A percentile compares a stretch with the other conserved stretches of the same genome.
Evolutionary conservation across 202 grass and related monocot genomes (phyloP).

Genomic region (Zizania palustris): DNA sequence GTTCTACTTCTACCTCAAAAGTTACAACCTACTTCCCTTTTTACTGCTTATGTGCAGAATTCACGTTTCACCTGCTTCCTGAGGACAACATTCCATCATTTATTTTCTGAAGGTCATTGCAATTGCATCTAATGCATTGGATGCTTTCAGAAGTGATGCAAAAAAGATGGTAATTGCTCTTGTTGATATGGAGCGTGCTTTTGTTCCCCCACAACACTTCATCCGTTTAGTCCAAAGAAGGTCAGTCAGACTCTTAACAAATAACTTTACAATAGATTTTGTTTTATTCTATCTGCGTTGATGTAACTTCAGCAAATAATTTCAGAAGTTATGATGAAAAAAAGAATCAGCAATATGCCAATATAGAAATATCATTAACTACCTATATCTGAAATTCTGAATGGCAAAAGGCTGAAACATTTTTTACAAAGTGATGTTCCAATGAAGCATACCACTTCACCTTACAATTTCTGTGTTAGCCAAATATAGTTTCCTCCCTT

Average conservation of each 20-base stretch:
- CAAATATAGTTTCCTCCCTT: background rate
- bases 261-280: constrained; percentile 8
- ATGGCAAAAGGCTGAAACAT: background rate
- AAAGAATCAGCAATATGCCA: background rate
- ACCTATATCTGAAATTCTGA: background rate
- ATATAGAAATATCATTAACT: constrained; percentile 12
- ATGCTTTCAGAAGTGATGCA: constrained; percentile 84
- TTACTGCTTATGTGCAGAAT: constrained; percentile 19
- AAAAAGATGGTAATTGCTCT: constrained; percentile 98
- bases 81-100: constrained; percentile 18
- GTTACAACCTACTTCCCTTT: constrained; percentile 25
- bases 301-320: constrained; percentile 28
- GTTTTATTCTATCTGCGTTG: constrained; percentile 28
- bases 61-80: constrained; percentile 42
- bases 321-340: constrained; percentile 8
- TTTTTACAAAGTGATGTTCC: constrained; percentile 10
- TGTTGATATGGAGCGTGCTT: constrained; percentile 99
- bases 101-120: constrained; percentile 70
- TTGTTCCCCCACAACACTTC: constrained; percentile 98
- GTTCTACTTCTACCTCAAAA: constrained; percentile 32
- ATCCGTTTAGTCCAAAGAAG: constrained; percentile 96
- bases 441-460: constrained; percentile 9
- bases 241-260: constrained; percentile 35
- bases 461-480: constrained; percentile 1
- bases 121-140: constrained; percentile 84